phyloP scores from a whole-genome alignment of 139 green algal species.

The Ettlia oleoabundans region DNA sequence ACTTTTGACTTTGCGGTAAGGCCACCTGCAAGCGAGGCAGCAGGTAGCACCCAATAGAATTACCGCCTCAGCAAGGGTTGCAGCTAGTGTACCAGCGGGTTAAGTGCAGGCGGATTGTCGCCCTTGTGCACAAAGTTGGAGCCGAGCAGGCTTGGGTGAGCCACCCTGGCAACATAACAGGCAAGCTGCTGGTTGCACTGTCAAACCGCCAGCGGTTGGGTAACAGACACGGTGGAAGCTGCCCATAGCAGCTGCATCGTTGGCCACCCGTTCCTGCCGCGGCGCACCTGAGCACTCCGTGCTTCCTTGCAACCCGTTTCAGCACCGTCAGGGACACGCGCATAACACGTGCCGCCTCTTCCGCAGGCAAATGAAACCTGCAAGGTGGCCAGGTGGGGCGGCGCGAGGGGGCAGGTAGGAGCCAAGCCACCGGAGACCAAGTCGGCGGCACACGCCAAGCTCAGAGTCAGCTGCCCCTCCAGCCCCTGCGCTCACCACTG shows the following conservation, averaged over 20 bases:
- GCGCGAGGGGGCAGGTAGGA: not conserved
- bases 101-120: too few species aligned
- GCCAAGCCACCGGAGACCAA: not conserved
- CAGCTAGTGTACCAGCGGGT: too few species aligned
- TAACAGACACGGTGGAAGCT: too few species aligned
- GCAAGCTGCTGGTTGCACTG: too few species aligned
- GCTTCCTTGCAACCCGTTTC: conserved; percentile 47
- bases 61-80: too few species aligned
- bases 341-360: conserved; percentile 40
- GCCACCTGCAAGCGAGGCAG: conserved; percentile 28
- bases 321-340: conserved; percentile 49
- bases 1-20: conserved; percentile 35
- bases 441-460: not conserved
- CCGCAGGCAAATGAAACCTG: conserved; percentile 39
- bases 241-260: not conserved
- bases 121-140: too few species aligned
- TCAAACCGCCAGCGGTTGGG: too few species aligned
- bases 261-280: not conserved
- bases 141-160: too few species aligned
- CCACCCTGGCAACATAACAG: too few species aligned
- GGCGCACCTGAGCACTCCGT: conserved; percentile 36
- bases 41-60: too few species aligned
- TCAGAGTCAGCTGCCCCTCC: not conserved
- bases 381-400: not conserved
- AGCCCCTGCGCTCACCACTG: conserved; percentile 9